Conservation (phyloP, 2,329 filamentous ascomycete species). For the Penicillium rolfsii region DNA sequence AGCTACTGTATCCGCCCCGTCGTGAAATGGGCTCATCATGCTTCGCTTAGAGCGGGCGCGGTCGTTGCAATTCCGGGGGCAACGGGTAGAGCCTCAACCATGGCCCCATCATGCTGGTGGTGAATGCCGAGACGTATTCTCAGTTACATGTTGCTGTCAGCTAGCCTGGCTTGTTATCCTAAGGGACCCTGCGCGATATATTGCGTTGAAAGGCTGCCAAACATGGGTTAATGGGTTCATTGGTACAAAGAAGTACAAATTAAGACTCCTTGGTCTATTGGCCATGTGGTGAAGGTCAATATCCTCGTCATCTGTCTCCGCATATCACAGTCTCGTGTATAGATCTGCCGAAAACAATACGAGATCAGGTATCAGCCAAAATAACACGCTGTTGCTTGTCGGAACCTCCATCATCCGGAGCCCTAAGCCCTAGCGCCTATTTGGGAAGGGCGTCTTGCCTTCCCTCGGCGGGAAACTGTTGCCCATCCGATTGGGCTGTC, state of each 20-base stretch:
- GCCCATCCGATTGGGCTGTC: constrained; percentile 17
- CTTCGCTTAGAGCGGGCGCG: constrained; percentile 8
- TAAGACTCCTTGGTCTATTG: not conserved
- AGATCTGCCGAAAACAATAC: not conserved
- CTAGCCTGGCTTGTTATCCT: not conserved
- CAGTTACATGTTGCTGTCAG: constrained; percentile 4
- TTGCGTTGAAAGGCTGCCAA: too few relatives aligned
- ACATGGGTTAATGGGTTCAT: not conserved
- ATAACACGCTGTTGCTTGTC: not conserved
- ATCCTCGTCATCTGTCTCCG: not conserved
- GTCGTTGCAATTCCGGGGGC: constrained; percentile 11
- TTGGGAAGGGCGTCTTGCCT: not conserved
- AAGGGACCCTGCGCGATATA: not conserved
- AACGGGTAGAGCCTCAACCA: not conserved
- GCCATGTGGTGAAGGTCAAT: not conserved
- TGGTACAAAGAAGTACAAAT: not conserved
- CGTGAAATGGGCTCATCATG: not conserved
- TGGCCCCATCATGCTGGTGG: constrained; percentile 13
- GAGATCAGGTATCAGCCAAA: not conserved
- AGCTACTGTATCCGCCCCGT: constrained; percentile 14
- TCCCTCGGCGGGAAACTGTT: constrained; percentile 9
- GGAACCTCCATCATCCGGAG: constrained; percentile 15
- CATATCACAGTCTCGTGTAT: not conserved
- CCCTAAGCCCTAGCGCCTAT: constrained; percentile 23
- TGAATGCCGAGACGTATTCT: constrained; percentile 15